Base-by-base conservation (phyloP, 169 alveolate species). In the Perkinsus chesapeaki region DNA sequence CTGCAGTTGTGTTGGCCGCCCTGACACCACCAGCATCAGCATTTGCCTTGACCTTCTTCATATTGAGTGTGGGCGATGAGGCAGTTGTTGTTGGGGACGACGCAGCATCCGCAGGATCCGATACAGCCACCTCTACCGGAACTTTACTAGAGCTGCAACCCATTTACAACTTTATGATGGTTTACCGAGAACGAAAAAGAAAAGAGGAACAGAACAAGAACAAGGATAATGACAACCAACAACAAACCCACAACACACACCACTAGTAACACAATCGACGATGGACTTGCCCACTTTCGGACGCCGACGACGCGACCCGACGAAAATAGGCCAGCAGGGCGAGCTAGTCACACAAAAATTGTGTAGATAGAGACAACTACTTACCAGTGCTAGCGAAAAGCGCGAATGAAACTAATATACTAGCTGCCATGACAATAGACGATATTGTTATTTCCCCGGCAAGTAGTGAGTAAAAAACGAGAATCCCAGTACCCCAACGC, bases 91-190 rank as follows among this genome's bases (percentile, higher is more conserved):
- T 60, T 12, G 82, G 82, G 3, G 82, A 60, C 27, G 82, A 60
- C 23, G 82, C 82, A 60, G 82, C 82, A 60, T 60, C 82, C 12
- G 82, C 82, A 60, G 82, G 82, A 60, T 60, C 82, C 82, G 82
- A 60, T 7, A 60, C 82, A 60, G 82, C 27, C 82, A 34, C 31
- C 82, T 60, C 82, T 12, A 60, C 31, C 82, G 82, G 82, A 60
- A 60, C 82, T 60, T 60, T 60, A 60, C 82, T 60, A 1, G 82
- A 60, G 82, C 82, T 60, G 82, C 82, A 60, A 60, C 82, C 82
- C 82, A 60, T 60, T 60, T 60, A 60, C 82, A 60, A 60, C 82
- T 60, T 60, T 34, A 60, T n/a, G n/a, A n/a, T n/a, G 82, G 31
- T 60, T 60, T 60, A 60, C 31, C 27, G 82, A 27, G 7, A 60